phyloP scores from a whole-genome alignment of 1,284 basidiomycete genomes.

The Fistulina hepatica region DNA sequence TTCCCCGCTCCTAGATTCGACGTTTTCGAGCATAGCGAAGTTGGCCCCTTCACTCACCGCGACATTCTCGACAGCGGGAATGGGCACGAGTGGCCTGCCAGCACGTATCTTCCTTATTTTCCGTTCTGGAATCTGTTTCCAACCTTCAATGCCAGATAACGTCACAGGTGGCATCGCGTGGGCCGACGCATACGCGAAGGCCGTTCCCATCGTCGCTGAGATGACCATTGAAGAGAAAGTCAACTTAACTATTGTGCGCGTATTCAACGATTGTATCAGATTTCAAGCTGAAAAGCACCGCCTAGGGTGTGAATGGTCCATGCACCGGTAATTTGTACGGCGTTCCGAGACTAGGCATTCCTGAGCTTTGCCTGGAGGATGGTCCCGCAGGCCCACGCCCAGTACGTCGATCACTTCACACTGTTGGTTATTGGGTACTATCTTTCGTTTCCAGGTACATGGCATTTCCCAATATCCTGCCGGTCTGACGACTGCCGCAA shows the following conservation, averaged over 20 bases:
- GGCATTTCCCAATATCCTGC: slow-evolving; percentile 26
- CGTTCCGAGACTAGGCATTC: too few species aligned
- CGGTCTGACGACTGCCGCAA: slow-evolving; percentile 27
- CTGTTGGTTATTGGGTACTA: too few species aligned
- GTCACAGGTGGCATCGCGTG: slow-evolving; percentile 11
- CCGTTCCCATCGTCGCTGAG: slow-evolving; percentile 6
- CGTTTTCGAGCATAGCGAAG: too few species aligned
- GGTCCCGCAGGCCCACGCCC: slow-evolving; percentile 34
- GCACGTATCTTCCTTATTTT: too few species aligned
- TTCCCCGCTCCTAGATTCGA: too few species aligned
- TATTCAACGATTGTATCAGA: slow-evolving; percentile 6
- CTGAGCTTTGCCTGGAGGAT: slow-evolving; percentile 27
- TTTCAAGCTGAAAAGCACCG: neutral
- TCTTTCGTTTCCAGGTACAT: too few species aligned
- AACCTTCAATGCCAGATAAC: too few species aligned
- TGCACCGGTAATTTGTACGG: neutral
- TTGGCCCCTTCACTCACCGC: too few species aligned
- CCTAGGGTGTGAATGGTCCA: neutral
- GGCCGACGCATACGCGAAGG: slow-evolving; percentile 13
- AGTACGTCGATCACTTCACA: too few species aligned
- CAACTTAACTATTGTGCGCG: slow-evolving; percentile 24
- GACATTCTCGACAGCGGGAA: too few species aligned
- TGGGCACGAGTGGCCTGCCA: too few species aligned
- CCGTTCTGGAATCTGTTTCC: too few species aligned
- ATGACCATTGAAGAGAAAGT: slow-evolving; percentile 21